These are phyloP conservation scores for Mortierella claussenii DNA, from an alignment of 192 early-diverging fungal genomes.

Conservation along the genomic window DNA sequence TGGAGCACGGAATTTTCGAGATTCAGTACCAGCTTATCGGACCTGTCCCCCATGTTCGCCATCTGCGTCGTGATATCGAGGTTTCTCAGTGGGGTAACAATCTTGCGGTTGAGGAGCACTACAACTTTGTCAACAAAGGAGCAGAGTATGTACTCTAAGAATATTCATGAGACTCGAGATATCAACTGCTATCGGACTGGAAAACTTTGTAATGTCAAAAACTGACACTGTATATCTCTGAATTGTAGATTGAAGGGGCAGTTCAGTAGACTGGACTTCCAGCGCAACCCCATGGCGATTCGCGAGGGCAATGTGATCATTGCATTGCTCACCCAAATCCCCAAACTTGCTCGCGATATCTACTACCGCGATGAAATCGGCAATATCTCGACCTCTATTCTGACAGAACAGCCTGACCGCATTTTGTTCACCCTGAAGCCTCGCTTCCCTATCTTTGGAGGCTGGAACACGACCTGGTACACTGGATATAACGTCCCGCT, in stretches of 20 bases:
- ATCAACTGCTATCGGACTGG: too few relatives aligned
- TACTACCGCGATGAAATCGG: conserved; percentile 94
- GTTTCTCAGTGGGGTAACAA: conserved; percentile 88
- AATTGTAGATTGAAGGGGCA: conserved; percentile 69
- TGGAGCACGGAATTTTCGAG: conserved; percentile 52
- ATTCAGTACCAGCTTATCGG: conserved; percentile 77
- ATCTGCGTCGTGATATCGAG: conserved; percentile 75
- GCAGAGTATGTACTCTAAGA: conserved; percentile 75
- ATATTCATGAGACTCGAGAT: too few relatives aligned
- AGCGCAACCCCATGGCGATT: conserved; percentile 61
- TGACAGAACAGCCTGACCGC: conserved; percentile 56
- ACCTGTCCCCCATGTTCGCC: conserved; percentile 66
- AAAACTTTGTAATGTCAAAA: too few relatives aligned
- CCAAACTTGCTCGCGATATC: conserved; percentile 73
- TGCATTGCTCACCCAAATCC: conserved; percentile 59
- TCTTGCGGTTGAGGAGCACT: conserved; percentile 87
- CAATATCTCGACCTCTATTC: conserved; percentile 93
- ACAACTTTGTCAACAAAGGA: conserved; percentile 77
- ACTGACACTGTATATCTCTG: too few relatives aligned
- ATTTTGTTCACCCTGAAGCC: conserved; percentile 83
- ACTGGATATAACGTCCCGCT: conserved; percentile 90
- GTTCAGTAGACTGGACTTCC: conserved; percentile 79
- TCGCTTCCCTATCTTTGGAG: conserved; percentile 94
- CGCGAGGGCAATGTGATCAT: conserved; percentile 54
- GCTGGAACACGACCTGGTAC: conserved; percentile 98